Conservation (phyloP, 768 basidiomycete genomes). For the Ramaria rubella region DNA sequence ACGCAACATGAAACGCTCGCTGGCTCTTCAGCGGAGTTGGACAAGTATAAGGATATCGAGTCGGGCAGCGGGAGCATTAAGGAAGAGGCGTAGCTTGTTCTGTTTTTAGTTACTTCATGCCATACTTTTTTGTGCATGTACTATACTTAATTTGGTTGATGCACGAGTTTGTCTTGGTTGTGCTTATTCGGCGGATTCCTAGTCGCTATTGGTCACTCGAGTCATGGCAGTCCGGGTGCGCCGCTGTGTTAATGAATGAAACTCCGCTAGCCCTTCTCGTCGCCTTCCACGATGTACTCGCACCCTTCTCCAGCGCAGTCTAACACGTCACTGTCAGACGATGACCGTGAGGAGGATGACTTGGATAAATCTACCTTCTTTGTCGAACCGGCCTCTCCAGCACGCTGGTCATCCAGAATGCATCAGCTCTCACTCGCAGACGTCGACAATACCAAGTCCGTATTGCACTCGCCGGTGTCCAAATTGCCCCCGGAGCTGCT, state of each 20-base stretch:
- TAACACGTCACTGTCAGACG: constrained; percentile 6
- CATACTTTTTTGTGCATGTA: too few species aligned
- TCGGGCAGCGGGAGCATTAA: too few species aligned
- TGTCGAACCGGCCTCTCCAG: constrained; percentile 45
- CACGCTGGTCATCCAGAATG: constrained; percentile 47
- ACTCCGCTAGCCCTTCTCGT: constrained; percentile 1
- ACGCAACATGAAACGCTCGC: too few species aligned
- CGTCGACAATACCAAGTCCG: constrained; percentile 20
- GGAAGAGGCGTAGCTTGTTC: too few species aligned
- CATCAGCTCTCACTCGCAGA: constrained; percentile 29
- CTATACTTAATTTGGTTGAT: too few species aligned
- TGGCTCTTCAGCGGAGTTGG: too few species aligned
- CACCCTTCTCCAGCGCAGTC: constrained; percentile 27
- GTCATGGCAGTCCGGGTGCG: too few species aligned
- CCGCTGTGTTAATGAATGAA: neutral
- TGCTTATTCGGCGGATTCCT: too few species aligned
- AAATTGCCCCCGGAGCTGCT: constrained; percentile 85
- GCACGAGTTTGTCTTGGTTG: too few species aligned
- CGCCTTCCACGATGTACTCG: constrained; percentile 12
- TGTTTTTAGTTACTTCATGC: too few species aligned
- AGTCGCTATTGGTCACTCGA: too few species aligned
- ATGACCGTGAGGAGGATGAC: constrained; percentile 6
- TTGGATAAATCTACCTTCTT: constrained; percentile 21
- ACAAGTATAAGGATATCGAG: too few species aligned
- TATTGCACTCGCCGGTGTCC: constrained; percentile 47